These are phyloP conservation scores for Austroboletus niveus DNA, from an alignment of 1,284 basidiomycete species.

Conservation along the genomic window DNA sequence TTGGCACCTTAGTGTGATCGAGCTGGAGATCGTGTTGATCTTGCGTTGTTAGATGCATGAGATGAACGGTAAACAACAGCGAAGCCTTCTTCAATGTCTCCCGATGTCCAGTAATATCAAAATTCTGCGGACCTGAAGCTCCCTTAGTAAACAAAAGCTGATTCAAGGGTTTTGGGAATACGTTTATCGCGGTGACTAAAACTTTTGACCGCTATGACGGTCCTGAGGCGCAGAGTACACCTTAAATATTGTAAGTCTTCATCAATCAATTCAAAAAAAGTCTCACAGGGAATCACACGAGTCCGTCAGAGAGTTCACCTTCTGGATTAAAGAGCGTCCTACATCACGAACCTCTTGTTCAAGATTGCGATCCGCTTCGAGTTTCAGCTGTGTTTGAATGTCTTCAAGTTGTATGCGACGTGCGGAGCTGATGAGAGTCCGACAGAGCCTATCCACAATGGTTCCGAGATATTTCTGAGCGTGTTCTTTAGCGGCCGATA, in stretches of 20 bases:
- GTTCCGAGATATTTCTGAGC: conserved; percentile 23
- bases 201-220: conserved; percentile 1
- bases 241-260: conserved; percentile 2
- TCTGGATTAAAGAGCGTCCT: conserved; percentile 21
- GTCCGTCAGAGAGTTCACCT: conserved; percentile 22
- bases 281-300: conserved; percentile 21
- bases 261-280: background rate
- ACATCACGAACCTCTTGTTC: conserved; percentile 21
- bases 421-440: conserved; percentile 12
- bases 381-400: conserved; percentile 21
- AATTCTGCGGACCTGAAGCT: conserved; percentile 13
- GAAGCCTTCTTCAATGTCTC: conserved; percentile 24
- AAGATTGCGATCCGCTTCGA: conserved; percentile 12
- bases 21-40: conserved; percentile 44
- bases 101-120: conserved; percentile 17
- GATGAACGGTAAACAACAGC: conserved; percentile 35
- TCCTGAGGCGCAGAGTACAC: conserved; percentile 16
- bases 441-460: conserved; percentile 21
- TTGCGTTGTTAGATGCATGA: conserved; percentile 39
- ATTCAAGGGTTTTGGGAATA: background rate
- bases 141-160: background rate
- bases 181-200: background rate
- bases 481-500: conserved; percentile 21
- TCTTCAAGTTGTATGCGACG: conserved; percentile 24
- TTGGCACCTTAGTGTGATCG: conserved; percentile 37